phyloP scores from a whole-genome alignment of 2,329 filamentous ascomycete species.

The Xylaria sp. region DNA sequence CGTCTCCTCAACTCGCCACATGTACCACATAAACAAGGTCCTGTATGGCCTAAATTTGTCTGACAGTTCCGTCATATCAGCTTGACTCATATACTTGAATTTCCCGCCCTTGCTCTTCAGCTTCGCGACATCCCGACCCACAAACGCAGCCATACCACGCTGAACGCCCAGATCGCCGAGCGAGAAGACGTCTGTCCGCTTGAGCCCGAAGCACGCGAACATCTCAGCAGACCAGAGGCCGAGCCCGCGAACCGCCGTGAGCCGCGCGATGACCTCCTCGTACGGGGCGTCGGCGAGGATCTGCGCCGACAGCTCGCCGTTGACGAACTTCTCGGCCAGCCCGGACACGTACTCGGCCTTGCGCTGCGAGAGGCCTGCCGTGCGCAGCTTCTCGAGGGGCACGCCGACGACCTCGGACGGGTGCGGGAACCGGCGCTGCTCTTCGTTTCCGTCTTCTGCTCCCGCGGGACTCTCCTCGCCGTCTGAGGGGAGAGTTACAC shows the following conservation, averaged over 20 bases:
- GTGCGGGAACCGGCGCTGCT: constrained; percentile 69
- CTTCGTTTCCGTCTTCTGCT: constrained; percentile 21
- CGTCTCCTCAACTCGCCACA: constrained; percentile 88
- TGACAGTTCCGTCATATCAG: constrained; percentile 87
- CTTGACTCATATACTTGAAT: constrained; percentile 98
- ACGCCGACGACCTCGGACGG: constrained; percentile 76
- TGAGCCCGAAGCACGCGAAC: constrained; percentile 97
- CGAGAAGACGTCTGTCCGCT: constrained; percentile 92
- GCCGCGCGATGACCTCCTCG: constrained; percentile 82
- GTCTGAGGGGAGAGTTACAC: no score
- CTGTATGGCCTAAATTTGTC: constrained; percentile 87
- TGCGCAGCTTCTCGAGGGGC: constrained; percentile 75
- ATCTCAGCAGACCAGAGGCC: constrained; percentile 96
- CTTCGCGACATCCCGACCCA: constrained; percentile 83
- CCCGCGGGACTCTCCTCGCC: not conserved
- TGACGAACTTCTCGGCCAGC: constrained; percentile 81
- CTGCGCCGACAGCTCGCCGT: constrained; percentile 77
- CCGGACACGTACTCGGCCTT: constrained; percentile 96
- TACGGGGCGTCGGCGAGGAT: constrained; percentile 83
- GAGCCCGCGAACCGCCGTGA: constrained; percentile 87
- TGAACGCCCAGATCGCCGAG: constrained; percentile 94
- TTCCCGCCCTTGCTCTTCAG: constrained; percentile 84
- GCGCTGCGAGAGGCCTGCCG: constrained; percentile 88
- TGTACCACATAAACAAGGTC: constrained; percentile 97
- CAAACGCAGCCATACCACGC: constrained; percentile 89